These are phyloP conservation scores for Trichomonas gallinae DNA, from an alignment of 208 protist genomes.

Conservation along the genomic window DNA sequence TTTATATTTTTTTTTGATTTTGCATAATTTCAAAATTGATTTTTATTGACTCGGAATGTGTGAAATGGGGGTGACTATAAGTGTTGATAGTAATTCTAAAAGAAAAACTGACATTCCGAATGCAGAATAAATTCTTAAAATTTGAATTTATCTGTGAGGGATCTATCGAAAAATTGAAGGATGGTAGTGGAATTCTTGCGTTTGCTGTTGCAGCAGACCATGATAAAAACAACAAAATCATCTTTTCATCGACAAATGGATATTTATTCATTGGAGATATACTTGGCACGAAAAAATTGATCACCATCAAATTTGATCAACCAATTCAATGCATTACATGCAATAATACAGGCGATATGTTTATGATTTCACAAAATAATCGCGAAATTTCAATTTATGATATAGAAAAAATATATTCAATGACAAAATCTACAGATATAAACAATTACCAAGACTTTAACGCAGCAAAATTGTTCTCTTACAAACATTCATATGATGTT, in stretches of 20 bases:
- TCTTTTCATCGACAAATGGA: background rate
- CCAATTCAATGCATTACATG: background rate
- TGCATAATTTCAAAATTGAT: too few species aligned
- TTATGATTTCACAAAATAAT: background rate
- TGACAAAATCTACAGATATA: background rate
- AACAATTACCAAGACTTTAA: background rate
- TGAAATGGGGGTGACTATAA: too few species aligned
- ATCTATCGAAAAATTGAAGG: background rate
- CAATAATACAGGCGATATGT: background rate
- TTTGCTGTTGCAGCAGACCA: background rate
- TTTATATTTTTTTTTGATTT: too few species aligned
- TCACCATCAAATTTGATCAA: background rate
- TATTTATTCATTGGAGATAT: background rate
- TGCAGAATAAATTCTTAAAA: background rate
- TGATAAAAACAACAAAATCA: background rate
- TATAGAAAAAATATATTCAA: background rate
- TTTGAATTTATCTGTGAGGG: background rate
- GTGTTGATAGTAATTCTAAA: too few species aligned
- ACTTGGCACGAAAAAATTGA: background rate
- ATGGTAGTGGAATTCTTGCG: background rate
- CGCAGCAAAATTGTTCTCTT: background rate
- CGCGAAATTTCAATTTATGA: background rate
- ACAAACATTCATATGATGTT: background rate
- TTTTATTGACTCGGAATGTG: too few species aligned
- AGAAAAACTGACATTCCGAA: background rate